Evolutionary conservation across 768 basidiomycete genomes (phyloP), one percentile per base, ranked within the genome.

Genomic region (Clitopilus passeckerianus): DNA sequence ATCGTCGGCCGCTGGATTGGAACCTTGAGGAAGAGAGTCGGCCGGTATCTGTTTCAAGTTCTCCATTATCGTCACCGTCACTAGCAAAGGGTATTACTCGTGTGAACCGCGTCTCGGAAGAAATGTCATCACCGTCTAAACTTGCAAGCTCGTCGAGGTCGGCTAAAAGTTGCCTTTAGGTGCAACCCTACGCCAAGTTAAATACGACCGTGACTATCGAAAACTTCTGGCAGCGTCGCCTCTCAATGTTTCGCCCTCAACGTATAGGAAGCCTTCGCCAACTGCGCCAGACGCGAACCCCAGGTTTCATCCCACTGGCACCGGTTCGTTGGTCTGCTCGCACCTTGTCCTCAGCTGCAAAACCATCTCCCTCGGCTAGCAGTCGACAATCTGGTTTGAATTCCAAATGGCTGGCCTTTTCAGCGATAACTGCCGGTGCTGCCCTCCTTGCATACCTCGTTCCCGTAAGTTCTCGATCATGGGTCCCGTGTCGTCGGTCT

Each of bases 1-100:
- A 24, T 85, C 86, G 33, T 80, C 81, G 52, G 60, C 55, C 10
- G n/a, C 46, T 18, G 46, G 16, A 50, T 50, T 50, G 20, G 35
- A 12, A 24, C 54, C 34, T 43, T 54, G 52, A 27, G 54, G 56
- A 16, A 37, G 43, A 20, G 59, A 1, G 20, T 56, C 43, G 41
- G 41, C 16, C 43, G 46, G 46, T 10, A 50, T n/a, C 46, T 50
- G 46, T n/a, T 50, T 50, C 46, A 50, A 50, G 46, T 50, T 50
- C 15, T 50, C 46, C 46, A 50, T 50, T 18, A 50, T 50, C 20
- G 22, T 41, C 46, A 12, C 5, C 5, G 46, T 50, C 20, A 50
- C n/a, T 12, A 12, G 9, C 10, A 16, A 46, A 23, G 22, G 18
- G 18, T 22, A 22, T 50, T 18, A 50, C 18, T 50, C 46, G 46